Base-by-base conservation (phyloP, 2,329 filamentous ascomycete genomes). In the Mycosphaerella sp. region DNA sequence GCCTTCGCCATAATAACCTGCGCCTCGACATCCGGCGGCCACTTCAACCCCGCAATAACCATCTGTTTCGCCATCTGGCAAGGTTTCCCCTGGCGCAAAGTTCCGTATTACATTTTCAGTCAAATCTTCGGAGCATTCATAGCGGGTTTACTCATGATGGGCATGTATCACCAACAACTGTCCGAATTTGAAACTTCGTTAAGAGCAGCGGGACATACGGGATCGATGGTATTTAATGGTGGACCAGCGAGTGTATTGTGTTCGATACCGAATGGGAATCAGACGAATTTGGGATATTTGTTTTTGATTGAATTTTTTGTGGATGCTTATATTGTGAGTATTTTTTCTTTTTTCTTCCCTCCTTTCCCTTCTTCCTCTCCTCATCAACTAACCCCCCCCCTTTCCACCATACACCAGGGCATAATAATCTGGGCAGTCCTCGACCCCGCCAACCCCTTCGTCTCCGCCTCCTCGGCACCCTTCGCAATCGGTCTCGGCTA, bases 251-350 rank as follows among this genome's bases (percentile, higher is more conserved):
- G 45, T 31, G 76, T 83, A 41, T 71, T 83, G 8, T 80, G 76
- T 66, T 72, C 77, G 2, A 81, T 81, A 62, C 80, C 79, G 0
- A 72, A 69, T 23, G 61, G 73, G 0, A 72, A 69, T 12, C 77
- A 82, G 62, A 77, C 72, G 5, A 80, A 78, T 58, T 70, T 78
- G 39, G 80, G 80, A 11, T 81, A 78, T 62, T 64, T 83, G 0
- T 80, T 83, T 68, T 65, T 81, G 49, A 78, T 78, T 54, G 80
- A 83, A 62, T 83, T 80, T 64, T 81, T 83, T 59, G 79, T 80
- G 29, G 77, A 80, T 62, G 71, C 67, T 52, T 81, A 81, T 67
- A 77, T 83, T 52, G 48, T 51, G n/a, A 51, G 48, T 45, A 5
- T 1, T 17, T 1, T 17, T 17, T 17, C 14, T 17, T 1, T 17